phyloP scores from a whole-genome alignment of 306 rosid species.

The Quercus cerris region DNA sequence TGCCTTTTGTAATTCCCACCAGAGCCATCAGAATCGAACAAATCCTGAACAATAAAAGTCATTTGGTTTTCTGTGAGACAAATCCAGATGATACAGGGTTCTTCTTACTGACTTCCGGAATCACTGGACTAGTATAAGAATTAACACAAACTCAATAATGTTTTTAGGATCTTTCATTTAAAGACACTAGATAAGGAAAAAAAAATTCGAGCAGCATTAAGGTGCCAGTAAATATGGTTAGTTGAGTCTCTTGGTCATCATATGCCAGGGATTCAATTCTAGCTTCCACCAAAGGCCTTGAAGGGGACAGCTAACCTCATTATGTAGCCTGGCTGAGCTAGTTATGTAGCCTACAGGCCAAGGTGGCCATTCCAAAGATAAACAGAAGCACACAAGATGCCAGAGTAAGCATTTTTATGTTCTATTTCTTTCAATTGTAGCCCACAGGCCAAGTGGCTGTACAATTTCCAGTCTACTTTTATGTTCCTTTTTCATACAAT shows the following conservation, averaged over 20 bases:
- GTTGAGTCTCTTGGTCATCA: neutral
- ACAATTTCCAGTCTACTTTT: neutral
- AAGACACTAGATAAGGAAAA: neutral
- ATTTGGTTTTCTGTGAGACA: slow-evolving; percentile 20
- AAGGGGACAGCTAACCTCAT: neutral
- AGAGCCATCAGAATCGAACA: slow-evolving; percentile 29
- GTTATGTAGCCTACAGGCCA: neutral
- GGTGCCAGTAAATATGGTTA: neutral
- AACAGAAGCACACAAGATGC: neutral
- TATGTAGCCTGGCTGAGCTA: neutral
- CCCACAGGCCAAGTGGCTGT: neutral
- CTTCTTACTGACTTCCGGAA: neutral
- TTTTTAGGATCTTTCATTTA: neutral
- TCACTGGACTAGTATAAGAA: neutral
- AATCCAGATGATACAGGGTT: slow-evolving; percentile 11
- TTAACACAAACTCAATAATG: neutral
- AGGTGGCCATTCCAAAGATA: neutral
- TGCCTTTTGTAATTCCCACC: slow-evolving; percentile 33
- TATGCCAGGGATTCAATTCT: neutral
- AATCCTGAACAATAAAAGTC: slow-evolving; percentile 44
- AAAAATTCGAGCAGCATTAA: neutral
- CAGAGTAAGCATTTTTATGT: too few relatives aligned
- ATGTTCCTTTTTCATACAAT: neutral
- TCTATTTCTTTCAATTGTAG: too few relatives aligned
- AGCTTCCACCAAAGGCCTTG: neutral